Base-by-base conservation (phyloP, 2,329 filamentous ascomycete genomes). In the Trichoderma citrinoviride region DNA sequence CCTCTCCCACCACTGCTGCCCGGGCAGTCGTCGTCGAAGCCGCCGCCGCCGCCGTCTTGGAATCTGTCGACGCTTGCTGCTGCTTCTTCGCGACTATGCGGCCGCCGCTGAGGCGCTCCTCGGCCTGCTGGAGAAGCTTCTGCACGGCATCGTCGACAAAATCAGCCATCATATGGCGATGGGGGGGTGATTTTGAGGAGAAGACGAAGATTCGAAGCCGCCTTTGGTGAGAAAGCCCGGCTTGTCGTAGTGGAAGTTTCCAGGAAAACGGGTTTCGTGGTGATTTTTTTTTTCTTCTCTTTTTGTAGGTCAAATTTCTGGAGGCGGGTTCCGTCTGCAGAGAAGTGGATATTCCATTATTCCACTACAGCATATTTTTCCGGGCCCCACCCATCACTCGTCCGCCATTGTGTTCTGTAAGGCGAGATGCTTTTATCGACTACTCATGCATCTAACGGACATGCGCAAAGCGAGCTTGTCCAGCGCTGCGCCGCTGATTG, bases 111-210 rank as follows among this genome's bases (percentile, higher is more conserved):
- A 68, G 57, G 37, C 69, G 61, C 46, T 64, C 12, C 63, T 69
- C 68, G 12, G 68, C 69, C 19, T 68, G 60, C 27, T 57, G 61
- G 15, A 72, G 67, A 40, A 70, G 64, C 33, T 66, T 17, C 25
- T 68, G 58, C 19, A 70, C 52, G 29, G 62, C 54, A 47, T 41
- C 47, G 44, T 70, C 67, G 41, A 65, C 23, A 25, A 70, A 61
- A 17, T 27, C 33, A 43, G 66, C 57, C 68, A 69, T 69, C 12
- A 29, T 67, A 37, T 65, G 49, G 44, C 58, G 33, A 12, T n/a
- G n/a, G n/a, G n/a, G n/a, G n/a, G n/a, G n/a, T n/a, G n/a, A n/a
- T n/a, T n/a, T 6, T 10, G 8, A 19, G 8, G 21, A 49, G 43
- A 47, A 37, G n/a, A 14, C 10, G 14, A 15, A 25, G 33, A 33